phyloP scores from a whole-genome alignment of 176 grass and related monocot species.

The Triticum aestivum region DNA sequence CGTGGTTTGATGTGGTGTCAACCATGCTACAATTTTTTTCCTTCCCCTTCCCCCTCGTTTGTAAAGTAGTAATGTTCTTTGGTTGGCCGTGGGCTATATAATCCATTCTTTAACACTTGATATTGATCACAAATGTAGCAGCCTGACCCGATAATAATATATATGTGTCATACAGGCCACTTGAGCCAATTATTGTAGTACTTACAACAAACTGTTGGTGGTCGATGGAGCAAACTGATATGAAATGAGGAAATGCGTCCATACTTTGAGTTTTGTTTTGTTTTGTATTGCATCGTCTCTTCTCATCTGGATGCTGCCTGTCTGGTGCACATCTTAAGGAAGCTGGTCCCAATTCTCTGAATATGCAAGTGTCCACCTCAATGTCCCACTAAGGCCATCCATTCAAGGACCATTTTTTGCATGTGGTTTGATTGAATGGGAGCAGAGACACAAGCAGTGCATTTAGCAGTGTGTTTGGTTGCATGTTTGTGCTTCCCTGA shows the following conservation, averaged over 20 bases:
- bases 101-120: constrained; percentile 53
- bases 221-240: background rate
- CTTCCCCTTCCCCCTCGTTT: background rate
- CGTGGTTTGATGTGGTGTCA: constrained; percentile 15
- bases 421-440: no score
- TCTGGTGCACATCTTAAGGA: no score
- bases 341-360: no score
- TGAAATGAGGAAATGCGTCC: background rate
- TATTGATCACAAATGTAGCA: constrained; percentile 17
- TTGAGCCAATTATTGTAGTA: constrained; percentile 9
- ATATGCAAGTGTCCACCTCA: no score
- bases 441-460: no score
- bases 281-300: background rate
- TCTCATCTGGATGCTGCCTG: background rate
- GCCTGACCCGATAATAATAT: constrained; percentile 17
- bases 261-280: background rate
- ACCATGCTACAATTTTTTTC: background rate
- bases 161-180: background rate
- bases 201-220: background rate
- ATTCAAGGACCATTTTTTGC: no score
- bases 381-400: no score
- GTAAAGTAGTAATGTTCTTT: constrained; percentile 50
- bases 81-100: constrained; percentile 39
- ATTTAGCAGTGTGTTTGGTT: no score
- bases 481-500: no score